Evolutionary conservation across 805 yeast species (phyloP).

Genomic region (Metschnikowia kofuensis): DNA sequence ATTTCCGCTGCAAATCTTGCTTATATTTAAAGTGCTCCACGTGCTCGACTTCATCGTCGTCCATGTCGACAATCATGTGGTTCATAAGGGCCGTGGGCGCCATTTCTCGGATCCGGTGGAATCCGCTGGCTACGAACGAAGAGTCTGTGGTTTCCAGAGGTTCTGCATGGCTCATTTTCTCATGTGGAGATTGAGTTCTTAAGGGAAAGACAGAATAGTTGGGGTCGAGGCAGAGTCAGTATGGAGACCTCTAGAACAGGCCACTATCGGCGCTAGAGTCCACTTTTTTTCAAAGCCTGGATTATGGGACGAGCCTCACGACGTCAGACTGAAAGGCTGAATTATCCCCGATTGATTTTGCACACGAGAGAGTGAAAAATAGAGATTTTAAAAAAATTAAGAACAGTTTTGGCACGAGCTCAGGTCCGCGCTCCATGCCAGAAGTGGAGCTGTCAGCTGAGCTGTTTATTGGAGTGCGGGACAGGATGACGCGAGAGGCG

Average conservation of each 20-base stretch:
- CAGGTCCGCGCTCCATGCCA: too few species aligned
- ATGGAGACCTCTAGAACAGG: neutral
- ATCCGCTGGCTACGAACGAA: constrained; percentile 11
- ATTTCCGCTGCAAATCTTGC: constrained; percentile 64
- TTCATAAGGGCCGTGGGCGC: constrained; percentile 18
- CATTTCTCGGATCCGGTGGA: constrained; percentile 15
- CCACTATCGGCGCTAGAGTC: too few species aligned
- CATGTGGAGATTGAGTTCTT: neutral
- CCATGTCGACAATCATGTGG: constrained; percentile 18
- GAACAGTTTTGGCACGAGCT: too few species aligned
- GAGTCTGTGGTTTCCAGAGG: constrained; percentile 10
- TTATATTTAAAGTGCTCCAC: constrained; percentile 73
- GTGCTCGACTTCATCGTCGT: constrained; percentile 50
- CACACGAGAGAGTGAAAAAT: too few species aligned
- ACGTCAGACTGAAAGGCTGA: too few species aligned
- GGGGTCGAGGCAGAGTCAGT: neutral
- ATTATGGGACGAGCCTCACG: too few species aligned
- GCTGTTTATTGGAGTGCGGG: too few species aligned
- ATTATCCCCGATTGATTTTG: too few species aligned
- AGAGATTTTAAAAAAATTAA: too few species aligned
- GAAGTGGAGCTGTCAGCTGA: too few species aligned
- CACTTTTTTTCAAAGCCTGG: too few species aligned
- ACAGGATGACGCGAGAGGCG: too few species aligned
- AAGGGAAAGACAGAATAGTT: neutral
- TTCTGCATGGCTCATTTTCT: neutral